A percentile compares a stretch with the other conserved stretches of the same genome.
These are phyloP conservation scores for Trichoderma sp. DNA, from an alignment of 2,329 filamentous ascomycete species.

Conservation along the genomic window DNA sequence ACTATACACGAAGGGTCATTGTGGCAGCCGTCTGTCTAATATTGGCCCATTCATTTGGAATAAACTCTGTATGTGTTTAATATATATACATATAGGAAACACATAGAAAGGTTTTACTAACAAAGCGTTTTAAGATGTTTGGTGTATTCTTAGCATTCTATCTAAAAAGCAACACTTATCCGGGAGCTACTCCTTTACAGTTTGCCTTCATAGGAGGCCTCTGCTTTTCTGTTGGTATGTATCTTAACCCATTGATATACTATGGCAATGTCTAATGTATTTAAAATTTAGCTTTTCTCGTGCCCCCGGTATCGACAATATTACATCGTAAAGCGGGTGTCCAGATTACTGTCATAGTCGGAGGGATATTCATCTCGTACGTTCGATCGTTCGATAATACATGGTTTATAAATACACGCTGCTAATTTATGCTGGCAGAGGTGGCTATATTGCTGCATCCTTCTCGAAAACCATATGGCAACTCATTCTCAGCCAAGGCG, in stretches of 20 bases:
- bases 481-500: constrained; percentile 71
- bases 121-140: background rate
- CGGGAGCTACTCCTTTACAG: constrained; percentile 62
- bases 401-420: background rate
- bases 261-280: constrained; percentile 60
- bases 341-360: background rate
- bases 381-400: background rate
- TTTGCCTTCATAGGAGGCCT: constrained; percentile 71
- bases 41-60: constrained; percentile 9
- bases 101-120: background rate
- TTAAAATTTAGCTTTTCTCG: constrained; percentile 40
- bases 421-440: background rate
- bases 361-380: constrained; percentile 9
- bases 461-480: constrained; percentile 68
- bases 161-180: constrained; percentile 59
- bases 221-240: constrained; percentile 46
- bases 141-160: constrained; percentile 60
- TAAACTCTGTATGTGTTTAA: background rate
- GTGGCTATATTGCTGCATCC: constrained; percentile 61
- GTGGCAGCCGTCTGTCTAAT: background rate
- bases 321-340: background rate
- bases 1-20: background rate
- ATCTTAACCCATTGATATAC: constrained; percentile 61
- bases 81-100: background rate
- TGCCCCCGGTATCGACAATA: background rate